phyloP scores from a whole-genome alignment of 495 filamentous ascomycete species.

The Penicillium pancosmium region DNA sequence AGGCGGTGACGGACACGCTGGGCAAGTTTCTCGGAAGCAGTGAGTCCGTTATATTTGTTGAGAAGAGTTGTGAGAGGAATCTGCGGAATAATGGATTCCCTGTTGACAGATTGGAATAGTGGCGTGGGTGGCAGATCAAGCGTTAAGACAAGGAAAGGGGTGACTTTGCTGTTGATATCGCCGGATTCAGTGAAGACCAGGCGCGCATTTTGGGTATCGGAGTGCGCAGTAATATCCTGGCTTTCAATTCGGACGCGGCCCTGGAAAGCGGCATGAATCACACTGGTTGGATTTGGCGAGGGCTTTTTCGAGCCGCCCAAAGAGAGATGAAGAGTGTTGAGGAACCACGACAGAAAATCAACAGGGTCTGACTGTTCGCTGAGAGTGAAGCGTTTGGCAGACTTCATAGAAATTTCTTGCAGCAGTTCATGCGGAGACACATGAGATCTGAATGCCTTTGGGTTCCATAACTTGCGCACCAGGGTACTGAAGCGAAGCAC shows the following conservation, averaged over 20 bases:
- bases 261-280: slow-evolving; percentile 91
- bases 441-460: slow-evolving; percentile 93
- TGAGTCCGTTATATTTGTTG: slow-evolving; percentile 90
- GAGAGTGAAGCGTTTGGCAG: slow-evolving; percentile 89
- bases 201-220: slow-evolving; percentile 79
- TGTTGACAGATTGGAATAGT: slow-evolving; percentile 90
- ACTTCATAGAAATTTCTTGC: slow-evolving; percentile 88
- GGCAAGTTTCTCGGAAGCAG: slow-evolving; percentile 83
- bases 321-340: slow-evolving; percentile 90
- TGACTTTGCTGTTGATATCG: slow-evolving; percentile 72
- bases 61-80: slow-evolving; percentile 88
- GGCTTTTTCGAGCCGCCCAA: slow-evolving; percentile 91
- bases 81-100: slow-evolving; percentile 95
- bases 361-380: slow-evolving; percentile 92
- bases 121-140: slow-evolving; percentile 91
- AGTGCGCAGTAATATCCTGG: slow-evolving; percentile 90
- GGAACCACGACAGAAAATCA: slow-evolving; percentile 95
- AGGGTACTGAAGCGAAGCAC: slow-evolving; percentile 84
- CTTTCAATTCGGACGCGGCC: slow-evolving; percentile 89
- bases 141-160: slow-evolving; percentile 85
- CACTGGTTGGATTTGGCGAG: slow-evolving; percentile 61
- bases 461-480: slow-evolving; percentile 97
- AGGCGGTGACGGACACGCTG: slow-evolving; percentile 87
- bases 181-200: slow-evolving; percentile 92
- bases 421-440: slow-evolving; percentile 97